A percentile compares a stretch with the other conserved stretches of the same genome.
Conservation (phyloP, 2,329 filamentous ascomycete species). For the Botryotinia calthae region DNA sequence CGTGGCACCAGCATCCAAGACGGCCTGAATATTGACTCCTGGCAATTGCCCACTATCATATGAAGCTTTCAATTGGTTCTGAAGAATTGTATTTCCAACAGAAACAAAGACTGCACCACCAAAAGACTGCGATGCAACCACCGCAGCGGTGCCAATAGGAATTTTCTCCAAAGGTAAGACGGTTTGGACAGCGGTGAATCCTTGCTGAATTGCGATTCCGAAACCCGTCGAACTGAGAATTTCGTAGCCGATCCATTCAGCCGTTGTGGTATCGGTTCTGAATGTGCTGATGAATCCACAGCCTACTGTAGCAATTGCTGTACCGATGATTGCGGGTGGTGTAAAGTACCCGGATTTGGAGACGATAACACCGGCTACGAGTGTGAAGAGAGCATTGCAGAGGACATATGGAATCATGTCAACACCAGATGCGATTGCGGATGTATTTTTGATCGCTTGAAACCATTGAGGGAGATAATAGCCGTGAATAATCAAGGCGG, state of each 20-base stretch:
- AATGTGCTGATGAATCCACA: slow-evolving; percentile 40
- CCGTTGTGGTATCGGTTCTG: slow-evolving; percentile 38
- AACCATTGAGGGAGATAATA: slow-evolving; percentile 36
- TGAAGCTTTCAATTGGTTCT: slow-evolving; percentile 34
- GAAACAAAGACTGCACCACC: slow-evolving; percentile 49
- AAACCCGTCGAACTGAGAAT: slow-evolving; percentile 33
- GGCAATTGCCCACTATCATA: slow-evolving; percentile 22
- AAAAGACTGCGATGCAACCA: slow-evolving; percentile 45
- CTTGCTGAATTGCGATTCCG: slow-evolving; percentile 36
- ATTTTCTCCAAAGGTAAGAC: slow-evolving; percentile 41
- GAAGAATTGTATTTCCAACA: slow-evolving; percentile 45
- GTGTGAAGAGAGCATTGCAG: slow-evolving; percentile 34
- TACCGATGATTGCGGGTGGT: slow-evolving; percentile 28
- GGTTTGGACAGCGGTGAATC: slow-evolving; percentile 34
- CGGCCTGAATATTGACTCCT: slow-evolving; percentile 30
- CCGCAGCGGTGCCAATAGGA: slow-evolving; percentile 44
- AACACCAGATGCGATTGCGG: slow-evolving; percentile 28
- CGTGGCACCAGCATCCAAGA: slow-evolving; percentile 41
- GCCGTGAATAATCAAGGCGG: slow-evolving; percentile 31
- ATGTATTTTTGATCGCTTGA: slow-evolving; percentile 29
- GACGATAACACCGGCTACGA: slow-evolving; percentile 37
- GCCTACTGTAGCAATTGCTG: slow-evolving; percentile 25
- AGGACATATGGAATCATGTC: slow-evolving; percentile 31
- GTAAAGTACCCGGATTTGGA: slow-evolving; percentile 39
- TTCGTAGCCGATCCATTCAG: slow-evolving; percentile 49